These are phyloP conservation scores for Lipomyces chichibuensis DNA, from an alignment of 805 yeast genomes.

Conservation along the genomic window DNA sequence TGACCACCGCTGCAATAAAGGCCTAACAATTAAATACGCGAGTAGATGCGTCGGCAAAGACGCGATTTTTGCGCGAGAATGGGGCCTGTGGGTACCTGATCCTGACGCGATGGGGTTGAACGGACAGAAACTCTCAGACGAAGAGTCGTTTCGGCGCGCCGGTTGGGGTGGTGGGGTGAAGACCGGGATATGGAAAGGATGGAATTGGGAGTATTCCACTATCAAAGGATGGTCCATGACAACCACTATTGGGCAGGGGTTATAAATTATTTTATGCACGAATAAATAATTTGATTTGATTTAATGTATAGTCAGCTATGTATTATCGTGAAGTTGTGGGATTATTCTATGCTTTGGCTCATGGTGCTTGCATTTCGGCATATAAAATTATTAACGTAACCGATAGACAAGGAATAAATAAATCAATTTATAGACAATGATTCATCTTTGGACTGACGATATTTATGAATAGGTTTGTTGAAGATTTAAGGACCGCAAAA, in stretches of 20 bases:
- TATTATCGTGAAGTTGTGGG: too few species aligned
- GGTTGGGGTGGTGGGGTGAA: slow-evolving; percentile 6
- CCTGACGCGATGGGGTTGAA: slow-evolving; percentile 9
- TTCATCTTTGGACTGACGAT: too few species aligned
- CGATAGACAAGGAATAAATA: neutral
- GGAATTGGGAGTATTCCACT: slow-evolving; percentile 32
- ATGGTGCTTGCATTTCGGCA: neutral
- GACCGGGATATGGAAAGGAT: slow-evolving; percentile 15
- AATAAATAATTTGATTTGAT: neutral
- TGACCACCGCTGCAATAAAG: slow-evolving; percentile 18
- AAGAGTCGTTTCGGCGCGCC: slow-evolving; percentile 17
- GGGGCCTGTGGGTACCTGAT: slow-evolving; percentile 22
- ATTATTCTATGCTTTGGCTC: too few species aligned
- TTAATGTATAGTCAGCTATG: neutral
- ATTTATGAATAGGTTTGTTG: too few species aligned
- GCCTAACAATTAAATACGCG: slow-evolving; percentile 23
- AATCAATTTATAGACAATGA: too few species aligned
- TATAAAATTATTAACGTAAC: neutral
- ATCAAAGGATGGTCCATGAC: slow-evolving; percentile 27
- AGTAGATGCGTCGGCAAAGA: slow-evolving; percentile 27
- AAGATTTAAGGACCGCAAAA: too few species aligned
- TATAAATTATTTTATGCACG: neutral
- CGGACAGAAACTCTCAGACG: slow-evolving; percentile 20
- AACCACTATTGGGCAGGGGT: slow-evolving; percentile 1
- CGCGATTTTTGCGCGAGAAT: slow-evolving; percentile 29